Conservation (phyloP, 148 eudicot species). For the Selenicereus undatus region DNA sequence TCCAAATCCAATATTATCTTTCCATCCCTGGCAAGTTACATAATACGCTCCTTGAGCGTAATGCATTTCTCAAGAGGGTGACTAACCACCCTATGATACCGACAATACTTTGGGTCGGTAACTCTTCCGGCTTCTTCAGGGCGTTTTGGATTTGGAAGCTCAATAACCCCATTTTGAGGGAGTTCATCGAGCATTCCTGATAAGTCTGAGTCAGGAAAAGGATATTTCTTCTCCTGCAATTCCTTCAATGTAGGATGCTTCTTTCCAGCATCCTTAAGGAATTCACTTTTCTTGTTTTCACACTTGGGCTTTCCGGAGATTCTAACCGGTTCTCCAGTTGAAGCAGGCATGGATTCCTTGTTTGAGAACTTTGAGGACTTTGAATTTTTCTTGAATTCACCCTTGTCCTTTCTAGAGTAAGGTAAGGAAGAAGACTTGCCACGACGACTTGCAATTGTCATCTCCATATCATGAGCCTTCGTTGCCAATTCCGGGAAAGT, state of each 20-base stretch:
- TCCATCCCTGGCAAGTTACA: background rate
- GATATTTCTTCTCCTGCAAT: constrained; percentile 9
- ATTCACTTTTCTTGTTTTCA: background rate
- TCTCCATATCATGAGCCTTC: no score
- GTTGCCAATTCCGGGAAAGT: no score
- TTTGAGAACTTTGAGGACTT: no score
- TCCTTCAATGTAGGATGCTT: no score
- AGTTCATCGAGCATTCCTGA: constrained; percentile 7
- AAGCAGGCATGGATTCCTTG: no score
- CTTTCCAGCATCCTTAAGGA: background rate
- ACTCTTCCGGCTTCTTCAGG: background rate
- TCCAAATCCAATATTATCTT: background rate
- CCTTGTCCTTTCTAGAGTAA: no score
- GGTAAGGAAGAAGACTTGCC: no score
- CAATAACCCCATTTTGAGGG: background rate
- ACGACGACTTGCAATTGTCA: no score
- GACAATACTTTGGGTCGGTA: background rate
- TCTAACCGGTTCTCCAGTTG: background rate
- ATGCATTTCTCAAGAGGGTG: background rate
- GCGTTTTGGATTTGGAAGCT: background rate
- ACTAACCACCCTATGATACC: background rate
- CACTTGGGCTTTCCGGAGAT: background rate
- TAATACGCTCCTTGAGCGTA: background rate
- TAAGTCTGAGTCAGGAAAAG: constrained; percentile 11
- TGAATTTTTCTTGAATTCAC: no score